Percentiles rank a stretch among this genome's conserved stretches.
Conservation (phyloP, 192 early-diverging fungal genomes). For the Phlyctochytrium arcticum region DNA sequence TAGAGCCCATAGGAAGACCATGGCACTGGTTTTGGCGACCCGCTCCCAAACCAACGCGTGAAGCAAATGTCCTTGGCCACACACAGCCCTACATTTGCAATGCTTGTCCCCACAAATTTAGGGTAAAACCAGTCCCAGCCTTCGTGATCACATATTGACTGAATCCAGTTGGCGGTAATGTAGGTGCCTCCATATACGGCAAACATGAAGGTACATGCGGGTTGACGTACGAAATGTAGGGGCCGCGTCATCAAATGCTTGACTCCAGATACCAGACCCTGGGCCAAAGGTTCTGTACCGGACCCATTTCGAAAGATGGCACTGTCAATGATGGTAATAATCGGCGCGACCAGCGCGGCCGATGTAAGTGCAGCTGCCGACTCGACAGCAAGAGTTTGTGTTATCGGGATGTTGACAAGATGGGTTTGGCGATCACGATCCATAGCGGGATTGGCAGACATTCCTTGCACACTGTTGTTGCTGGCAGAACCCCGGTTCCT, state of each 20-base stretch:
- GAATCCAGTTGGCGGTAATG: constrained; percentile 35
- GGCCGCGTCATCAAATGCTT: constrained; percentile 28
- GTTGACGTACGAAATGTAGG: constrained; percentile 22
- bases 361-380: neutral
- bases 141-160: constrained; percentile 31
- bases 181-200: constrained; percentile 42
- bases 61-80: constrained; percentile 42
- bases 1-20: constrained; percentile 28
- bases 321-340: constrained; percentile 46
- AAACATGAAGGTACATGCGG: constrained; percentile 32
- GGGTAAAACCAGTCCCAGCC: constrained; percentile 22
- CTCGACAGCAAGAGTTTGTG: constrained; percentile 17
- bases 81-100: constrained; percentile 36
- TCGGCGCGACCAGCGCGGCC: constrained; percentile 20
- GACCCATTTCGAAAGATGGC: constrained; percentile 43
- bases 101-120: constrained; percentile 38
- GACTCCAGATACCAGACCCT: constrained; percentile 24
- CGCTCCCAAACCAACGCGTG: constrained; percentile 37
- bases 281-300: constrained; percentile 22
- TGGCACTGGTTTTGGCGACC: constrained; percentile 31
- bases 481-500: no score
- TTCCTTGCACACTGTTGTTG: no score
- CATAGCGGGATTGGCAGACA: no score
- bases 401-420: constrained; percentile 9
- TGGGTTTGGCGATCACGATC: constrained; percentile 1